Evolutionary conservation across 176 grass and related monocot genomes (phyloP), one percentile per base, ranked within the genome.

Genomic region (Paspalum vaginatum): DNA sequence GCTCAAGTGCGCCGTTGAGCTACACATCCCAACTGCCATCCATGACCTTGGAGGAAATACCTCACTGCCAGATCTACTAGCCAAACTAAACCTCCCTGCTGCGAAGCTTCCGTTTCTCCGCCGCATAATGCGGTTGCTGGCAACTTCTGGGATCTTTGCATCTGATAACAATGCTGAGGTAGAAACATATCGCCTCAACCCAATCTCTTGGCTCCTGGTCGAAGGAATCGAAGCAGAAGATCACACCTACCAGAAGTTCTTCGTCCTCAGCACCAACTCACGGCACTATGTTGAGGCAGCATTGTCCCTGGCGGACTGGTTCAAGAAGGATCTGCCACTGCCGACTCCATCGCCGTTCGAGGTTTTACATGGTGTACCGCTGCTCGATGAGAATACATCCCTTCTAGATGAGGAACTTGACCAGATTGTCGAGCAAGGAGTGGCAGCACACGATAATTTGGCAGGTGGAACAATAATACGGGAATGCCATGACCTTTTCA

Each of bases 71-170:
- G 50, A 71, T 8, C 32, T 89, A 0, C 46, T 70, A 2, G 9
- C 79, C 5, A 5, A 72, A 12, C 51, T 83, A 2, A 61, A 73
- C 18, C 24, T 83, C 12, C 74, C 84, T 2, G 1, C 41, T 9
- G 2, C 47, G 16, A 78, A 60, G 43, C 59, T 70, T 27, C 50
- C 74, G 6, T 54, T 22, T 60, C 76, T 86, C 6, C 18, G 17
- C 3, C 84, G 84, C 53, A 11, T 90, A 1, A 78, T 90, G 84
- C 79, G 84, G 50, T 0, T 79, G n/a, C 41, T 87, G 48, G 70
- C 52, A 27, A 61, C 54, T 1, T 22, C 53, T 7, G 80, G 81
- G 11, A 20, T 75, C 70, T 71, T 81, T 18, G 39, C 52, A 2
- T 20, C 27, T 0, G 72, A 75, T 2, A 42, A 17, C 7, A 16